Evolutionary conservation across 2,329 filamentous ascomycete genomes (phyloP).

Genomic region (Xylariales sp.): DNA sequence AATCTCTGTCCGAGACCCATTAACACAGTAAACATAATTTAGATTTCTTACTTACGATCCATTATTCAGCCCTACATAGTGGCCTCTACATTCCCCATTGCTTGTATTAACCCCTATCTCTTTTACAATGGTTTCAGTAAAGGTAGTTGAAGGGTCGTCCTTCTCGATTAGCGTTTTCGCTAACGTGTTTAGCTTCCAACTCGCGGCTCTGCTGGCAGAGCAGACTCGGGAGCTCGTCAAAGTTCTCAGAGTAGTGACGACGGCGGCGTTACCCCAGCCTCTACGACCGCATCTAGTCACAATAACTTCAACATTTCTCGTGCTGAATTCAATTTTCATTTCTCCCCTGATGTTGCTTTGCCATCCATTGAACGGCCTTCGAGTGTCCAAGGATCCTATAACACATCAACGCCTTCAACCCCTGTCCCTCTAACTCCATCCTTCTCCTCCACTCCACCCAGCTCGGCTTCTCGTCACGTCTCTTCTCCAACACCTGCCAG

Average conservation of each 20-base stretch:
- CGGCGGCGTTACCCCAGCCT: slow-evolving; percentile 1
- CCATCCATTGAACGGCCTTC: slow-evolving; percentile 16
- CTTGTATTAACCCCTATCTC: not conserved
- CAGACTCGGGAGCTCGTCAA: not conserved
- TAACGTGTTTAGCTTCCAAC: slow-evolving; percentile 1
- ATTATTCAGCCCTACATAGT: not conserved
- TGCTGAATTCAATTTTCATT: not conserved
- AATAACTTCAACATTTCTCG: not conserved
- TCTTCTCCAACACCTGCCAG: not conserved
- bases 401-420: slow-evolving; percentile 6
- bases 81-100: not conserved
- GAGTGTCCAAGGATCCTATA: not conserved
- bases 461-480: not conserved
- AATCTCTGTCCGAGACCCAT: not conserved
- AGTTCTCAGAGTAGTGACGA: slow-evolving; percentile 4
- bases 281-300: not conserved
- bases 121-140: slow-evolving; percentile 6
- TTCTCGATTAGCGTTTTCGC: not conserved
- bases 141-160: not conserved
- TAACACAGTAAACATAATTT: not conserved
- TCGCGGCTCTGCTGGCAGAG: not conserved
- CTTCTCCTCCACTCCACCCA: slow-evolving; percentile 1
- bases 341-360: slow-evolving; percentile 9
- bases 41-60: not conserved
- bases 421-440: slow-evolving; percentile 6